These are phyloP conservation scores for Penicillium herquei DNA, from an alignment of 495 filamentous ascomycete species.

Conservation along the genomic window DNA sequence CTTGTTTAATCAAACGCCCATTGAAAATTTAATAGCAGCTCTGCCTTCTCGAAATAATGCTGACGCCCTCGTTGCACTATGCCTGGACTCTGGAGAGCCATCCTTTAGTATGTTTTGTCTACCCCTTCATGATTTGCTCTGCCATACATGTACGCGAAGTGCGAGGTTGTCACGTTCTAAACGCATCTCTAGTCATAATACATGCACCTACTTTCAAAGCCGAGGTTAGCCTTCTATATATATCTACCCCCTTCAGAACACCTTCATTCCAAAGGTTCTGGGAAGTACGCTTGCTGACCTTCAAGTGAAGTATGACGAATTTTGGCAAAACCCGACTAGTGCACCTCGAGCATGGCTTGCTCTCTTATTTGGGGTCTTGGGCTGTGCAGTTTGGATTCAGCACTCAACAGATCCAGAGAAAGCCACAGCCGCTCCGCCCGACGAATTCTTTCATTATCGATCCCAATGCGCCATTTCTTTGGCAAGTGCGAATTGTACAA, in stretches of 20 bases:
- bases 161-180: background rate
- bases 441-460: background rate
- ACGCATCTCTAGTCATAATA: background rate
- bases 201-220: background rate
- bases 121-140: background rate
- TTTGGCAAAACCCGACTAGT: background rate
- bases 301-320: background rate
- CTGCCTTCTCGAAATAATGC: background rate
- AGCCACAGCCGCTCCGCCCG: background rate
- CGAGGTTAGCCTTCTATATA: background rate
- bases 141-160: background rate
- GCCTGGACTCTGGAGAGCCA: background rate
- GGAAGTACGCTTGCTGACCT: background rate
- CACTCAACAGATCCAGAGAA: background rate
- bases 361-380: background rate
- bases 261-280: background rate
- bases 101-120: background rate
- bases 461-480: background rate
- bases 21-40: background rate
- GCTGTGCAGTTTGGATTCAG: background rate
- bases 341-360: background rate
- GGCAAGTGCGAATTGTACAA: background rate
- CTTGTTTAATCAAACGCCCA: background rate
- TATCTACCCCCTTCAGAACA: background rate
- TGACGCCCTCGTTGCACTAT: background rate